Percentiles rank a stretch among this genome's conserved stretches.
Conservation (phyloP, 805 yeast species). For the Saturnispora saitoi region DNA sequence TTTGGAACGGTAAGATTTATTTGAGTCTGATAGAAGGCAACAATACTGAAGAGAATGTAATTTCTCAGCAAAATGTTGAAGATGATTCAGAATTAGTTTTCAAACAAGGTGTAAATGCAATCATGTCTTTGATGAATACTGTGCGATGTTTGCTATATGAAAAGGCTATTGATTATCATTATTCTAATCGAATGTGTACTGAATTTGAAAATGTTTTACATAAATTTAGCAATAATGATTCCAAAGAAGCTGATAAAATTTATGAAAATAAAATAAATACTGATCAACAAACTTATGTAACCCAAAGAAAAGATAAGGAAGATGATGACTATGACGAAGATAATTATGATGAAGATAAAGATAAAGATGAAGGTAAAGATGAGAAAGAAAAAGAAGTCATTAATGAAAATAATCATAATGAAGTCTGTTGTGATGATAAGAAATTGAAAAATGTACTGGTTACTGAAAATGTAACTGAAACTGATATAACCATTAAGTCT, state of each 20-base stretch:
- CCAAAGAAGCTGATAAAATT: background rate
- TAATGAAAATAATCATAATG: background rate
- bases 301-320: slow-evolving; percentile 12
- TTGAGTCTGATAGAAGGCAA: slow-evolving; percentile 12
- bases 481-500: background rate
- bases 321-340: slow-evolving; percentile 26
- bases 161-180: slow-evolving; percentile 45
- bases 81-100: slow-evolving; percentile 30
- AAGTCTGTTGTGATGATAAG: background rate
- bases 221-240: background rate
- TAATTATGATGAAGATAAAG: slow-evolving; percentile 26
- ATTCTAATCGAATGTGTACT: slow-evolving; percentile 7
- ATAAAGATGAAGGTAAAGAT: slow-evolving; percentile 14
- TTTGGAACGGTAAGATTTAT: slow-evolving; percentile 32
- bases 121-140: slow-evolving; percentile 37
- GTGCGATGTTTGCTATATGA: slow-evolving; percentile 66
- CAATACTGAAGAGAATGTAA: slow-evolving; percentile 20
- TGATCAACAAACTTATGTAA: background rate
- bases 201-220: slow-evolving; percentile 14
- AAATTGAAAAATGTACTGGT: background rate
- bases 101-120: slow-evolving; percentile 38
- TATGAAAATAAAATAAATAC: no score
- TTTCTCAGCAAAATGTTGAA: slow-evolving; percentile 4
- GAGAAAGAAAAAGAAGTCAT: slow-evolving; percentile 8
- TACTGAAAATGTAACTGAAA: background rate